These are phyloP conservation scores for Xylaria sp. DNA, from an alignment of 2,329 filamentous ascomycete species.

Conservation along the genomic window DNA sequence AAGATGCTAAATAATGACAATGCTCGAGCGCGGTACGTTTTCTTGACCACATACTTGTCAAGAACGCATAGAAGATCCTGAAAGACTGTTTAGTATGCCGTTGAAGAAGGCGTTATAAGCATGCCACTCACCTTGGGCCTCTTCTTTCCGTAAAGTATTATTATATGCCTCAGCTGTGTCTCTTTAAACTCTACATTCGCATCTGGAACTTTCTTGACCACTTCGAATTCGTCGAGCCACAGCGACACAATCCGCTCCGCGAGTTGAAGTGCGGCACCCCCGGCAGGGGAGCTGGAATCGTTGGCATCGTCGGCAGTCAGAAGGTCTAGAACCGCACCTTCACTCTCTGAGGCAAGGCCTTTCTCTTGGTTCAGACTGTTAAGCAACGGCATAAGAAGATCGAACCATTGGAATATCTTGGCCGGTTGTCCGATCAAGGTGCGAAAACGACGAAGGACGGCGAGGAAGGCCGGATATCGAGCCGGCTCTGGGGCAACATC, in stretches of 20 bases:
- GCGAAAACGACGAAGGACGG: constrained; percentile 65
- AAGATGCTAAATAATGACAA: constrained; percentile 72
- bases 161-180: constrained; percentile 52
- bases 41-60: constrained; percentile 67
- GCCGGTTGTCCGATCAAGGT: constrained; percentile 65
- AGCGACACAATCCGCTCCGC: constrained; percentile 55
- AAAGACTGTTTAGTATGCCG: constrained; percentile 28
- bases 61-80: constrained; percentile 69
- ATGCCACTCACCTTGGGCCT: constrained; percentile 58
- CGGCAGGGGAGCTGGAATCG: constrained; percentile 46
- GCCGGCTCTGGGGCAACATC: constrained; percentile 59
- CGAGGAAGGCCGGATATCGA: constrained; percentile 69
- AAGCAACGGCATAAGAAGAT: constrained; percentile 59
- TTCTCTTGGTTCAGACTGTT: constrained; percentile 63
- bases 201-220: constrained; percentile 41
- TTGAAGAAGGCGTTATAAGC: neutral
- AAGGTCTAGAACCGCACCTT: constrained; percentile 66
- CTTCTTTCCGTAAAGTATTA: constrained; percentile 67
- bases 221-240: constrained; percentile 56
- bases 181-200: constrained; percentile 49
- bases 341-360: constrained; percentile 64
- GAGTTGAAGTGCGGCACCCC: constrained; percentile 43
- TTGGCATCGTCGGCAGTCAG: constrained; percentile 65
- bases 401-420: constrained; percentile 73
- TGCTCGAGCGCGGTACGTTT: constrained; percentile 64